Evolutionary conservation across 495 filamentous ascomycete genomes (phyloP), one percentile per base, ranked within the genome.

Genomic region (Saxophila tyrrhenica): DNA sequence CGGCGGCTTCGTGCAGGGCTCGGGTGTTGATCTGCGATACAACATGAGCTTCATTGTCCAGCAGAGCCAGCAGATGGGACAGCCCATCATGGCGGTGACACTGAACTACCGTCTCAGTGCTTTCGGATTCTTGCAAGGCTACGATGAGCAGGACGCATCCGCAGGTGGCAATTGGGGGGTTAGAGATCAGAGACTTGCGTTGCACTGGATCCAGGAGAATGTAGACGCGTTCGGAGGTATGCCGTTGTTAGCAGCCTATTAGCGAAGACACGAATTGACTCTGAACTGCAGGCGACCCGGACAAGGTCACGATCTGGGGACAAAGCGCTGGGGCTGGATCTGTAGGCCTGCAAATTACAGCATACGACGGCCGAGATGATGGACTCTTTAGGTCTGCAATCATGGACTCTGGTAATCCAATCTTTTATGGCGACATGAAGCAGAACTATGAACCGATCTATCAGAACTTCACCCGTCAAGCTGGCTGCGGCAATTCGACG

Each of bases 21-120:
- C 70, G 20, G 69, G 68, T 8, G 63, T 64, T 0, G 75, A 80
- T 49, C 51, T 68, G 24, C 68, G 70, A 3, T 76, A 76, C 62
- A 76, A 87, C 52, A 51, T 75, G 19, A 69, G 67, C 16, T 74
- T 69, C 63, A 69, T 78, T 11, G 75, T 82, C 3, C 50, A 74
- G 20, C 76, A 76, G 43, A 67, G 70, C 8, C 70, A 78, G 15
- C 54, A 62, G 0, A 77, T 79, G n/a, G 73, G 72, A 56, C 78
- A 78, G 56, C 79, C 80, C 1, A 72, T 85, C 50, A 76, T 84
- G 29, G 79, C 66, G 2, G 74, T 82, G n/a, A 73, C 69, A 16
- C 68, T 82, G 46, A 77, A 78, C 54, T 84, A 84, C 61, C 70
- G 81, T 39, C 69, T 82, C 8, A 69, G 65, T 2, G 70, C 69